Base-by-base conservation (phyloP, 1,139 yeast species). In the Yamadazyma diospyri region DNA sequence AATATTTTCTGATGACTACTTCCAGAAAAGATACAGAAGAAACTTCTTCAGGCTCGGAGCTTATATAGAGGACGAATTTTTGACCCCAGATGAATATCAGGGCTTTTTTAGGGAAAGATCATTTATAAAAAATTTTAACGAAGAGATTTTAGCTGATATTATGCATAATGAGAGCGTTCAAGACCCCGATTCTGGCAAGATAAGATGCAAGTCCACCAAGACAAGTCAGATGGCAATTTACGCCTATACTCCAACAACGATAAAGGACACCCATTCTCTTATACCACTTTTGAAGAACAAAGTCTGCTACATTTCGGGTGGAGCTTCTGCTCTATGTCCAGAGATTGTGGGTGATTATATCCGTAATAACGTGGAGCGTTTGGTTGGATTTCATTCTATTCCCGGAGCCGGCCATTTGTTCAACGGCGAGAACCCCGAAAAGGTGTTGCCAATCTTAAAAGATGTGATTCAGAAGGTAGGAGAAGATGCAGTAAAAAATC, bases 351-450 rank as follows among this genome's bases (percentile, higher is more conserved):
- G 54, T n/a, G 55, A 50, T 3, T 62, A 43, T 38, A 53, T 65
- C 36, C 35, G 39, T 8, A 30, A 45, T 1, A 64, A 70, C 13
- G 55, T 57, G 6, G 50, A 60, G 6, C 47, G 54, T 9, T 53
- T 70, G 20, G 55, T 63, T 21, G 58, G 57, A 6, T 45, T 58
- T 5, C 59, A 58, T 14, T 60, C 57, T 16, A 51, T 79, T 13
- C 57, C 57, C 9, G 61, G 56, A 3, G 85, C 78, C 1, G 65
- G 64, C 27, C 88, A 78, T 53, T 52, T 74, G 39, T 57, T 76
- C 12, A 67, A 69, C 37, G 69, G 69, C 18, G 84, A 78, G 43
- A 48, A 46, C 32, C 85, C 84, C 1, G 78, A 76, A 30, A 69
- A 59, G 13, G 52, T 65, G 2, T 45, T 73, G 14, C 46, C 44